Evolutionary conservation across 2,329 filamentous ascomycete species (phyloP).

Genomic region (Colletotrichum sp.): DNA sequence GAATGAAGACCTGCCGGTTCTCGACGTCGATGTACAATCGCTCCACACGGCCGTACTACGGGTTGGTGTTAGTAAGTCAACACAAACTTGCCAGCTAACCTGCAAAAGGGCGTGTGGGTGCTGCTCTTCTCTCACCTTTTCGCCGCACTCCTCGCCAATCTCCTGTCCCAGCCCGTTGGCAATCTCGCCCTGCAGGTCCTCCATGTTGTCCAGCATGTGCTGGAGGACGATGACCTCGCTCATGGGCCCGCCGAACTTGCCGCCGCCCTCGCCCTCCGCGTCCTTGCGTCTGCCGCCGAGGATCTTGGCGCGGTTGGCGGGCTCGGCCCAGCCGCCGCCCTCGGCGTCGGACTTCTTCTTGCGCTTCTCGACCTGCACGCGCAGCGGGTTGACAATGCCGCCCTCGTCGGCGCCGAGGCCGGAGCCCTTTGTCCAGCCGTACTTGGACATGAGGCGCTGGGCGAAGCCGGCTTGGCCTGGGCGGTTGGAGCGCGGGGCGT

Average conservation of each 20-base stretch:
- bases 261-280: conserved; percentile 28
- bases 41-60: conserved; percentile 81
- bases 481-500: conserved; percentile 61
- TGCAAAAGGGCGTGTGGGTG: background rate
- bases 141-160: conserved; percentile 91
- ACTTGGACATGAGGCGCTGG: conserved; percentile 87
- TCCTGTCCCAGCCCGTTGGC: conserved; percentile 82
- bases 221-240: conserved; percentile 82
- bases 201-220: conserved; percentile 86
- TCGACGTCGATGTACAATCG: conserved; percentile 75
- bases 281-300: conserved; percentile 72
- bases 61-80: background rate
- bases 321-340: conserved; percentile 77
- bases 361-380: conserved; percentile 84
- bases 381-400: conserved; percentile 85
- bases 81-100: background rate
- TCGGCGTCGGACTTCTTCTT: conserved; percentile 80
- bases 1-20: conserved; percentile 80
- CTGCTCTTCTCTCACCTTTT: conserved; percentile 63
- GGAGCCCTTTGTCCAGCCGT: conserved; percentile 88
- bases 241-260: conserved; percentile 70
- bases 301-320: conserved; percentile 76
- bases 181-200: conserved; percentile 77
- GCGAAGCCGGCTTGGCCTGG: conserved; percentile 88
- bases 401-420: conserved; percentile 83